These are phyloP conservation scores for Austroboletus eburneus DNA, from an alignment of 768 basidiomycete genomes.

Conservation along the genomic window DNA sequence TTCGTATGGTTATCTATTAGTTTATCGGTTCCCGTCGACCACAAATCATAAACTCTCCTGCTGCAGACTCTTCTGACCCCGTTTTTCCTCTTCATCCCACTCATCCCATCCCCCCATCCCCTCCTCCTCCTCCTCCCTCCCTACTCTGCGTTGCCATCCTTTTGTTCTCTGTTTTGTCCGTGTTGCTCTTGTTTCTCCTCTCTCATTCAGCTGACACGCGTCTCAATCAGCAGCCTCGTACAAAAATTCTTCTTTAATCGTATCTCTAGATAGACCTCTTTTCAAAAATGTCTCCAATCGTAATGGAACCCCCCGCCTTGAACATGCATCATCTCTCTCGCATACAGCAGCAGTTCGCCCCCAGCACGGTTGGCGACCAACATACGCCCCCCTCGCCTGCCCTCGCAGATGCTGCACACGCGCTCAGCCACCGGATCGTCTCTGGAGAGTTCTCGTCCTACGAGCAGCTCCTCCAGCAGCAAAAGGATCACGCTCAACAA, in stretches of 20 bases:
- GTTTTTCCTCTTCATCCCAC: slow-evolving; percentile 23
- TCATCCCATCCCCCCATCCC: slow-evolving; percentile 2
- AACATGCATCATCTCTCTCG: slow-evolving; percentile 51
- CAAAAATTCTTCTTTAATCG: slow-evolving; percentile 26
- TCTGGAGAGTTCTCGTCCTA: slow-evolving; percentile 28
- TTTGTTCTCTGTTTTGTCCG: not conserved
- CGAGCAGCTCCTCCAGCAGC: slow-evolving; percentile 28
- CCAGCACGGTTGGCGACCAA: slow-evolving; percentile 31
- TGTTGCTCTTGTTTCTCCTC: not conserved
- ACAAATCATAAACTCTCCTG: slow-evolving; percentile 34
- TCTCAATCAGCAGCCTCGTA: slow-evolving; percentile 17
- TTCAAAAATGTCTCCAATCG: slow-evolving; percentile 51
- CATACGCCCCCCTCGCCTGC: slow-evolving; percentile 19
- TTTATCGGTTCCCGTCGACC: slow-evolving; percentile 37
- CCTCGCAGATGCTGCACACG: slow-evolving; percentile 20
- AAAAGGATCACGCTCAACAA: slow-evolving; percentile 29
- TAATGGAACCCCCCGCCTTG: slow-evolving; percentile 51
- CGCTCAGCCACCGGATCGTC: slow-evolving; percentile 28
- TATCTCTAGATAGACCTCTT: slow-evolving; percentile 28
- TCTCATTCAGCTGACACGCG: slow-evolving; percentile 6
- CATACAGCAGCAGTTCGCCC: slow-evolving; percentile 44
- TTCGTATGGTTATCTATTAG: slow-evolving; percentile 33
- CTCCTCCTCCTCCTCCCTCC: not conserved
- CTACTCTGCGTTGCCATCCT: not conserved
- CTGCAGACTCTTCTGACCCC: slow-evolving; percentile 18